Evolutionary conservation across 2,329 filamentous ascomycete species (phyloP).

Genomic region (Pestalotiopsis sp.): DNA sequence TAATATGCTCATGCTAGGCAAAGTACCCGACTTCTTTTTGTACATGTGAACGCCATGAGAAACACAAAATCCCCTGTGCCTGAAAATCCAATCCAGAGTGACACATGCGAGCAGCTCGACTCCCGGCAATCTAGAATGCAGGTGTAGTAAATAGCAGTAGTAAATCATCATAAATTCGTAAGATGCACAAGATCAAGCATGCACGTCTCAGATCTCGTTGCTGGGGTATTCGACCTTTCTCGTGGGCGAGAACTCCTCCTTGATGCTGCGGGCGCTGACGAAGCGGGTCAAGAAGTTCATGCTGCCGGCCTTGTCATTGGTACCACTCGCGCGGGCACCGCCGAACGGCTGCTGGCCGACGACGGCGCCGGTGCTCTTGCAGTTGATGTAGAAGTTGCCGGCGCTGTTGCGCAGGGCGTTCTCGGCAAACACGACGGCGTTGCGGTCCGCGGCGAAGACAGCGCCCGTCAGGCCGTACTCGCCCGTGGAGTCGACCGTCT

Average conservation of each 20-base stretch:
- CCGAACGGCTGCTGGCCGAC: constrained; percentile 75
- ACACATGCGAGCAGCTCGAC: not conserved
- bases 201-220: constrained; percentile 56
- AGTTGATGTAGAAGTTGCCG: constrained; percentile 86
- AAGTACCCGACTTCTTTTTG: not conserved
- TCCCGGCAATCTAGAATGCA: not conserved
- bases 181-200: not conserved
- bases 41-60: not conserved
- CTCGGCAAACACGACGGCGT: constrained; percentile 67
- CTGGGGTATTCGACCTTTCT: constrained; percentile 68
- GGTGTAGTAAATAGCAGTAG: not conserved
- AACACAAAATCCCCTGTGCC: not conserved
- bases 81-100: not conserved
- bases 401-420: constrained; percentile 70
- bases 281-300: constrained; percentile 64
- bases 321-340: constrained; percentile 66
- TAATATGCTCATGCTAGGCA: not conserved
- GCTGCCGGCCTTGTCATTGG: constrained; percentile 73
- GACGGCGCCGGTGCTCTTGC: constrained; percentile 75
- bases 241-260: constrained; percentile 72
- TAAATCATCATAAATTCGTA: not conserved
- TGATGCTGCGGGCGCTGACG: constrained; percentile 66
- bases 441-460: constrained; percentile 71
- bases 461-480: constrained; percentile 79
- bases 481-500: constrained; percentile 68